Conservation (phyloP, 108 stramenopile species). For the Craspedostauros australis region DNA sequence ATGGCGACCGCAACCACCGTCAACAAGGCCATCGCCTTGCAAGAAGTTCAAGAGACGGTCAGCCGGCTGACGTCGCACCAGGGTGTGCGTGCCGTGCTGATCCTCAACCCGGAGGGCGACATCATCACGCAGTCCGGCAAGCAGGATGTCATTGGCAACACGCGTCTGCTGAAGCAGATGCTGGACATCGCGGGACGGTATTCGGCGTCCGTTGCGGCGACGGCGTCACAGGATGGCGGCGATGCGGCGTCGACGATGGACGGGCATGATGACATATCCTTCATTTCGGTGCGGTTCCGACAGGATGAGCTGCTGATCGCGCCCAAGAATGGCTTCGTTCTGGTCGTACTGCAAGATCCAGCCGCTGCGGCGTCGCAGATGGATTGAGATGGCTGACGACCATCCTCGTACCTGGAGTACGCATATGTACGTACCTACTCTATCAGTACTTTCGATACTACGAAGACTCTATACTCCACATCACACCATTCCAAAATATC, state of each 20-base stretch:
- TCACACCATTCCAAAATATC: no score
- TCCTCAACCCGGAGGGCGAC: conserved; percentile 30
- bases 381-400: no score
- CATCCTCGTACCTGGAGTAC: no score
- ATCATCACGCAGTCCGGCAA: conserved; percentile 30
- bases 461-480: no score
- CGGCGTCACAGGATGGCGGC: background rate
- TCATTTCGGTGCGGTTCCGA: conserved; percentile 31
- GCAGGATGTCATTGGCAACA: conserved; percentile 17
- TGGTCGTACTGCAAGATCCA: conserved; percentile 35
- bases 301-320: conserved; percentile 32
- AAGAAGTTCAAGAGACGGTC: conserved; percentile 44
- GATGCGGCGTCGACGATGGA: background rate
- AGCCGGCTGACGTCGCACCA: conserved; percentile 32
- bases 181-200: conserved; percentile 22
- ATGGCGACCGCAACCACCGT: no score
- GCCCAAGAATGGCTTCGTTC: conserved; percentile 32
- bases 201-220: no score
- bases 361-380: no score
- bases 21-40: no score
- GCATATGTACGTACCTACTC: no score
- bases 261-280: conserved; percentile 10
- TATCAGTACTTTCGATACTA: no score
- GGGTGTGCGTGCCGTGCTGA: conserved; percentile 31
- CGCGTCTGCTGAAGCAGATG: conserved; percentile 22